phyloP scores from a whole-genome alignment of 2,329 filamentous ascomycete species.

The Polytolypa hystricis region DNA sequence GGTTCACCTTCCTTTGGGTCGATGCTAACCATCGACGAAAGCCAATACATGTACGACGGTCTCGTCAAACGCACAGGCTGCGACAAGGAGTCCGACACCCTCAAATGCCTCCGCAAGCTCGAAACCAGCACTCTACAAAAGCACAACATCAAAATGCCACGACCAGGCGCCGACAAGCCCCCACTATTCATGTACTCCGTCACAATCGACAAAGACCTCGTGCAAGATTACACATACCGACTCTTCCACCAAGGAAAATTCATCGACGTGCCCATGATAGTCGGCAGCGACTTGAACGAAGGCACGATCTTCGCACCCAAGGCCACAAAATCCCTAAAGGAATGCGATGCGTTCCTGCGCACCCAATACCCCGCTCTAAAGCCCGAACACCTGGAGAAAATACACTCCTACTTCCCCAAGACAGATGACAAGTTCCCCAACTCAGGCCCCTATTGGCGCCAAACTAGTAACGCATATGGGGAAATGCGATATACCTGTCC shows the following conservation, averaged over 20 bases:
- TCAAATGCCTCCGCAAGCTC: constrained; percentile 41
- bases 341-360: constrained; percentile 46
- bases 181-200: constrained; percentile 44
- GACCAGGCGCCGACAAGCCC: constrained; percentile 31
- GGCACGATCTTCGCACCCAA: constrained; percentile 51
- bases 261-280: constrained; percentile 43
- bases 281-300: constrained; percentile 53
- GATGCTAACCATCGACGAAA: constrained; percentile 37
- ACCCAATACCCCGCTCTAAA: constrained; percentile 49
- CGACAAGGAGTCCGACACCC: constrained; percentile 23
- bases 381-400: constrained; percentile 36
- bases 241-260: constrained; percentile 41
- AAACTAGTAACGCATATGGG: constrained; percentile 48
- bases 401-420: constrained; percentile 48
- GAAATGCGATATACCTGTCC: constrained; percentile 58
- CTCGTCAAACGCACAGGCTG: constrained; percentile 42
- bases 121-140: constrained; percentile 34
- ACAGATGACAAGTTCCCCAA: constrained; percentile 37
- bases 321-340: constrained; percentile 34
- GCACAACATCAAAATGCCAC: constrained; percentile 35
- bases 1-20: constrained; percentile 44
- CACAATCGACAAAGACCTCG: constrained; percentile 40
- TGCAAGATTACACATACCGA: constrained; percentile 39
- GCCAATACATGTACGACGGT: constrained; percentile 43
- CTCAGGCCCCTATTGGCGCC: constrained; percentile 47